Percentiles rank a stretch among this genome's conserved stretches.
phyloP scores from a whole-genome alignment of 2,329 filamentous ascomycete genomes.

The Cercospora zeina region DNA sequence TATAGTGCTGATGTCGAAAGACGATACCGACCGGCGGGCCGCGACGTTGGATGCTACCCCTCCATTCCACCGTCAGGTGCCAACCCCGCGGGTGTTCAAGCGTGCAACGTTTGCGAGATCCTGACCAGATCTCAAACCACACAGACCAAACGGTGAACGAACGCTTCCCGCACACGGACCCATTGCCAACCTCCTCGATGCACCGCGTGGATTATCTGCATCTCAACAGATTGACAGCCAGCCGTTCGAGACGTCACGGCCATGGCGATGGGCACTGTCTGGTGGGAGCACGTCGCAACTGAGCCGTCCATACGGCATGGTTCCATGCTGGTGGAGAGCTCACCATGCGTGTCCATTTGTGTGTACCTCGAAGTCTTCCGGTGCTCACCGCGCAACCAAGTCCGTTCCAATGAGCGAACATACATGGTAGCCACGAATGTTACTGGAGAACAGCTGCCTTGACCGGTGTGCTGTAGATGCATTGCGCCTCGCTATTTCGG shows the following conservation, averaged over 20 bases:
- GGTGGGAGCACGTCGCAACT: background rate
- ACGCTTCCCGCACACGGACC: background rate
- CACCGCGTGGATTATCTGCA: background rate
- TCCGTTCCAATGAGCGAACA: background rate
- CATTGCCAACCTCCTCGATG: background rate
- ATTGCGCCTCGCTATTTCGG: background rate
- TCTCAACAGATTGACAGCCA: background rate
- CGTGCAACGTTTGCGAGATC: slow-evolving; percentile 5
- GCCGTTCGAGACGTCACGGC: background rate
- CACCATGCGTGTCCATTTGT: background rate
- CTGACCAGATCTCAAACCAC: background rate
- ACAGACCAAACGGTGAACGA: slow-evolving; percentile 13
- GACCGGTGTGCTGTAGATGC: slow-evolving; percentile 9
- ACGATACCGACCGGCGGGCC: slow-evolving; percentile 6
- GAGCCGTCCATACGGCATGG: background rate
- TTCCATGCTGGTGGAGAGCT: background rate
- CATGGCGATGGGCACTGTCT: background rate
- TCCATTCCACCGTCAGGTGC: slow-evolving; percentile 8
- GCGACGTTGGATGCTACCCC: slow-evolving; percentile 9
- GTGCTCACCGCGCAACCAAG: background rate
- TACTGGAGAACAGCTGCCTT: background rate
- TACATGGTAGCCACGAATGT: background rate
- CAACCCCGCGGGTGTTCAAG: slow-evolving; percentile 2
- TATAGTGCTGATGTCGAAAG: background rate
- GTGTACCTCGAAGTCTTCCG: background rate